Conservation (phyloP, 306 rosid genomes). For the Vigna nakashimae region DNA sequence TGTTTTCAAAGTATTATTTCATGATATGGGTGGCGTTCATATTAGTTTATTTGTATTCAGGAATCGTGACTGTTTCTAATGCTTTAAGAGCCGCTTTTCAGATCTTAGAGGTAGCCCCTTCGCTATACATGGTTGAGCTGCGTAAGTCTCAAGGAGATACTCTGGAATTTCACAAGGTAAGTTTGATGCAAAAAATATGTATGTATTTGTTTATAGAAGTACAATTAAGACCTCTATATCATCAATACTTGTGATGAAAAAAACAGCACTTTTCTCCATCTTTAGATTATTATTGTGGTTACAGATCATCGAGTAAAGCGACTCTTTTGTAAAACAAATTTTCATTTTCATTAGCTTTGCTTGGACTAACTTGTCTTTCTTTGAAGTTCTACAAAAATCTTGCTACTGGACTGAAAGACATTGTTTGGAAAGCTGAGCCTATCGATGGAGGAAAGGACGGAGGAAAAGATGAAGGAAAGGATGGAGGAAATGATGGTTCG, state of each 20-base stretch:
- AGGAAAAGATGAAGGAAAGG: slow-evolving; percentile 30
- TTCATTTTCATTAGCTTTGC: slow-evolving; percentile 7
- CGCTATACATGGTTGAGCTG: slow-evolving; percentile 88
- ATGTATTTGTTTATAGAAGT: background rate
- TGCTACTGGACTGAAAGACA: slow-evolving; percentile 81
- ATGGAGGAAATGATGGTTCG: slow-evolving; percentile 66
- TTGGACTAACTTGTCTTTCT: slow-evolving; percentile 39
- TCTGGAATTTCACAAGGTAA: slow-evolving; percentile 89
- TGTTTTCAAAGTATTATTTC: slow-evolving; percentile 19
- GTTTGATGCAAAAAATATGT: slow-evolving; percentile 2
- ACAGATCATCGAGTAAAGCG: no score
- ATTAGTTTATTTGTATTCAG: slow-evolving; percentile 5
- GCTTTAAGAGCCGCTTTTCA: slow-evolving; percentile 43
- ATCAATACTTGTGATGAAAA: background rate
- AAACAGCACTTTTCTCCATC: background rate
- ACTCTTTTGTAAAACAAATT: background rate
- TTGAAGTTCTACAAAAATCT: slow-evolving; percentile 84
- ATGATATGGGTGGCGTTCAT: background rate
- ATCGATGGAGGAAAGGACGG: slow-evolving; percentile 58
- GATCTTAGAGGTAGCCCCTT: slow-evolving; percentile 96
- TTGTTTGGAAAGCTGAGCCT: slow-evolving; percentile 88
- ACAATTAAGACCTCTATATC: background rate
- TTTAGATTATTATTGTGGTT: slow-evolving; percentile 1
- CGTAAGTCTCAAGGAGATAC: slow-evolving; percentile 94
- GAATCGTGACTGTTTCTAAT: slow-evolving; percentile 26